A percentile compares a stretch with the other conserved stretches of the same genome.
phyloP scores from a whole-genome alignment of 1,284 basidiomycete species.

The Coniferiporia weirii region DNA sequence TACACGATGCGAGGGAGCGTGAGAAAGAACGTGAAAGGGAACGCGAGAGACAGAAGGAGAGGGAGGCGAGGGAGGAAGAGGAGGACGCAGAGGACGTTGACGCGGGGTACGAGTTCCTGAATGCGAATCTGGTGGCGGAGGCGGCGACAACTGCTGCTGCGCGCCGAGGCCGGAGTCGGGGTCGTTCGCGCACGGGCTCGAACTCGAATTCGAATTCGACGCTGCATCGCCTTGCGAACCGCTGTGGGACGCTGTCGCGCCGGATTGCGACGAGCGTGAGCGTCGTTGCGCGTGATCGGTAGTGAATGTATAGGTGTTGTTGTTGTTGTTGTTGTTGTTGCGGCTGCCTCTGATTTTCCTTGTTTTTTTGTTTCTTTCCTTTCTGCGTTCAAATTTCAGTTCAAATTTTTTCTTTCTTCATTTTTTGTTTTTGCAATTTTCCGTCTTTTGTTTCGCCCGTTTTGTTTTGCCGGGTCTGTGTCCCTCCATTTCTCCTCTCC shows the following conservation, averaged over 20 bases:
- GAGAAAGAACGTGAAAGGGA: too few species aligned
- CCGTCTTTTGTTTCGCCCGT: too few species aligned
- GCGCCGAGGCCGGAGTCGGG: background rate
- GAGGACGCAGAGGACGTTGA: background rate
- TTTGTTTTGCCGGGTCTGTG: too few species aligned
- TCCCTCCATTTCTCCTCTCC: too few species aligned
- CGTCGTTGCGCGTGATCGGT: background rate
- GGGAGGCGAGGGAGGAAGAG: too few species aligned
- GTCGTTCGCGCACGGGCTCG: too few species aligned
- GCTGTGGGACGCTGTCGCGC: conserved; percentile 8
- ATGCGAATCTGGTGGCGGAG: background rate
- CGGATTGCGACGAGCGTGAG: background rate
- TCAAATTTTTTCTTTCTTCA: too few species aligned
- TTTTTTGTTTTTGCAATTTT: too few species aligned
- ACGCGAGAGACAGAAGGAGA: too few species aligned
- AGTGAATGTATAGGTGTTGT: background rate
- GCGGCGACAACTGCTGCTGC: background rate
- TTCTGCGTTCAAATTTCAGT: too few species aligned
- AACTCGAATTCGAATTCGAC: background rate
- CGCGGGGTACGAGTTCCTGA: too few species aligned
- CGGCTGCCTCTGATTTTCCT: background rate
- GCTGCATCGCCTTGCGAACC: background rate
- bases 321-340: background rate
- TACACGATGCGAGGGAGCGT: too few species aligned
- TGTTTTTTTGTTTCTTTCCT: background rate